A percentile compares a stretch with the other conserved stretches of the same genome.
Evolutionary conservation across 805 yeast genomes (phyloP).

Genomic region (Yarrowia alimentaria): DNA sequence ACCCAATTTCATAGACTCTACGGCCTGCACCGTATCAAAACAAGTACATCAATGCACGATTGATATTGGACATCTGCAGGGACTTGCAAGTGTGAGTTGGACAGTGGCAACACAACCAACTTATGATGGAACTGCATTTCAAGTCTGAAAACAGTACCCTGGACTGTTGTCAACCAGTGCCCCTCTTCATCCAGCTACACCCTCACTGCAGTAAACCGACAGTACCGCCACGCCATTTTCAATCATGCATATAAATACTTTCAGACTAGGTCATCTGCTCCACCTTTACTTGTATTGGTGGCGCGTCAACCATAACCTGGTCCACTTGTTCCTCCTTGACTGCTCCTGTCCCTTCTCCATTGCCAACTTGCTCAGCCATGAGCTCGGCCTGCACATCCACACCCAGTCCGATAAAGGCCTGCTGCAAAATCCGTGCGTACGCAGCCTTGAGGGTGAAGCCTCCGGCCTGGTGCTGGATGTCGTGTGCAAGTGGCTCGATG

Average conservation of each 20-base stretch:
- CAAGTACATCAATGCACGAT: no score
- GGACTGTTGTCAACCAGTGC: no score
- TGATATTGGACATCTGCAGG: no score
- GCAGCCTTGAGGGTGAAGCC: slow-evolving; percentile 76
- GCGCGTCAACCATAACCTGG: slow-evolving; percentile 1
- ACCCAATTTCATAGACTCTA: no score
- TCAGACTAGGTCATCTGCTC: slow-evolving; percentile 3
- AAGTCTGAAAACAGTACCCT: no score
- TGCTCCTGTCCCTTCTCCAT: slow-evolving; percentile 1
- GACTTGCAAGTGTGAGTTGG: no score
- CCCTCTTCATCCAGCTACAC: no score
- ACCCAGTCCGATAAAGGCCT: slow-evolving; percentile 86
- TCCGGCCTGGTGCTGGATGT: slow-evolving; percentile 72
- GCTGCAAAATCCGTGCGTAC: slow-evolving; percentile 73
- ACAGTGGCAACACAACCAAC: no score
- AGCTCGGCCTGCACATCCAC: slow-evolving; percentile 67
- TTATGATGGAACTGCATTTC: no score
- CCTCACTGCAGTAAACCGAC: no score
- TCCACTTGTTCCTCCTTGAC: neutral
- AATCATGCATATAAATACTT: slow-evolving; percentile 26
- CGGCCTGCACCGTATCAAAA: no score
- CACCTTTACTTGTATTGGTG: slow-evolving; percentile 25
- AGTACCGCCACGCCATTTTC: no score
- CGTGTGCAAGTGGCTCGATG: slow-evolving; percentile 51
- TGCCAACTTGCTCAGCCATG: slow-evolving; percentile 2